Base-by-base conservation (phyloP, 495 filamentous ascomycete species). In the Glonium stellatum region DNA sequence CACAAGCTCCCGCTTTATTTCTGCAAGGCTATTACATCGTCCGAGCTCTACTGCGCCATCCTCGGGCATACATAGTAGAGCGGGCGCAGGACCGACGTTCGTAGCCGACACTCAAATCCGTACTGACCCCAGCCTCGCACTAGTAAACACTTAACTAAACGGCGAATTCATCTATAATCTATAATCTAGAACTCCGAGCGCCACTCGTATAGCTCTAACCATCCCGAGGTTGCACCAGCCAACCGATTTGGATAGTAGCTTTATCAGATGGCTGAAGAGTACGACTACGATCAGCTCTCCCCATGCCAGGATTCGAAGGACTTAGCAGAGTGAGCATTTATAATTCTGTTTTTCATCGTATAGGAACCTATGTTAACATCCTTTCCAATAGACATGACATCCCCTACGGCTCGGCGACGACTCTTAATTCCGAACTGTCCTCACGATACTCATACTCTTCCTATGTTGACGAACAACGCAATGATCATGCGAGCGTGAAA, bases 321-420 rank as follows among this genome's bases (percentile, higher is more conserved):
- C 41, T 41, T 65, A 53, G 63, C 58, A 21, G 63, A 65, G 63
- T 65, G 49, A 19, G 57, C 44, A 22, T 22, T 48, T 18, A 51
- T 25, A 53, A 25, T 9, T 31, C 21, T 18, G 1, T 22, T 22
- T 35, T 31, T 54, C 22, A 23, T 15, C 10, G 3, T 2, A 42
- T 22, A 11, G 49, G 8, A 31, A 19, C 8, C 18, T 44, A 15
- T 21, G 13, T 27, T 47, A 54, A 4, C 21, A 13, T 22, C 8
- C n/a, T 27, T n/a, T 12, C 11, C 27, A 60, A 46, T 25, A 53
- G 34, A 1, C 23, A 36, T 19, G 52, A 64, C 1, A 47, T 31
- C 18, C 18, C 58, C 0, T 58, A n/a, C 22, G 34, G 52, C 35
- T 52, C 35, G 3, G 27, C 48, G 58, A n/a, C 58, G 15, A 59